A percentile compares a stretch with the other conserved stretches of the same genome.
phyloP scores from a whole-genome alignment of 2,329 filamentous ascomycete species.

The Incumbomyces lentus region DNA sequence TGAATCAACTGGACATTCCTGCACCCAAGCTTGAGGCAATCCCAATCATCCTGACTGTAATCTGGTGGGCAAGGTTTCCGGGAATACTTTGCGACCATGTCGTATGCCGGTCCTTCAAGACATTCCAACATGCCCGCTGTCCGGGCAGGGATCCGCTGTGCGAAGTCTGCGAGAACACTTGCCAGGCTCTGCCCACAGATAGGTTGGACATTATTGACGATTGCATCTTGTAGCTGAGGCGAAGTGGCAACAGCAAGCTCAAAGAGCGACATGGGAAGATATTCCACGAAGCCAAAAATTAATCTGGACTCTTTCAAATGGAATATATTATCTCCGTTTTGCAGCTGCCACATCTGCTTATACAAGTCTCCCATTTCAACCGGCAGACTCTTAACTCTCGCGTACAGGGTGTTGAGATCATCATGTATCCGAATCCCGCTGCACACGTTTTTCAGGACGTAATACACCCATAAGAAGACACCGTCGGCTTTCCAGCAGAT shows the following conservation, averaged over 20 bases:
- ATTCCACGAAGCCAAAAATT: no score
- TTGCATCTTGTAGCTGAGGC: background rate
- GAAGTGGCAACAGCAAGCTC: background rate
- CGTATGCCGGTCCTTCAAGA: background rate
- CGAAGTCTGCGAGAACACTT: no score
- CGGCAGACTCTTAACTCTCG: background rate
- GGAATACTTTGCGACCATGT: background rate
- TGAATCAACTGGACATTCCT: background rate
- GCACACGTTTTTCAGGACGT: background rate
- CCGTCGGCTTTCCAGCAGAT: conserved; percentile 7
- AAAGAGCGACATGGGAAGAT: background rate
- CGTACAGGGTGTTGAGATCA: background rate
- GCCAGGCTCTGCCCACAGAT: background rate
- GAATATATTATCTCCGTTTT: background rate
- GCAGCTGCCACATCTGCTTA: background rate
- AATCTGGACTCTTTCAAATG: no score
- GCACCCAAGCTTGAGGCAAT: background rate
- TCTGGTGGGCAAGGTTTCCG: background rate
- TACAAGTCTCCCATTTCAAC: conserved; percentile 1
- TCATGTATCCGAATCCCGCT: conserved; percentile 2
- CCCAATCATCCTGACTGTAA: background rate
- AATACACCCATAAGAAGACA: conserved; percentile 11
- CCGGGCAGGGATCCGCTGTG: background rate
- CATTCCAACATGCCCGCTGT: background rate
- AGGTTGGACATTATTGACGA: background rate